A percentile compares a stretch with the other conserved stretches of the same genome.
Evolutionary conservation across 202 grass and related monocot species (phyloP).

Genomic region (Elaeis oleifera): DNA sequence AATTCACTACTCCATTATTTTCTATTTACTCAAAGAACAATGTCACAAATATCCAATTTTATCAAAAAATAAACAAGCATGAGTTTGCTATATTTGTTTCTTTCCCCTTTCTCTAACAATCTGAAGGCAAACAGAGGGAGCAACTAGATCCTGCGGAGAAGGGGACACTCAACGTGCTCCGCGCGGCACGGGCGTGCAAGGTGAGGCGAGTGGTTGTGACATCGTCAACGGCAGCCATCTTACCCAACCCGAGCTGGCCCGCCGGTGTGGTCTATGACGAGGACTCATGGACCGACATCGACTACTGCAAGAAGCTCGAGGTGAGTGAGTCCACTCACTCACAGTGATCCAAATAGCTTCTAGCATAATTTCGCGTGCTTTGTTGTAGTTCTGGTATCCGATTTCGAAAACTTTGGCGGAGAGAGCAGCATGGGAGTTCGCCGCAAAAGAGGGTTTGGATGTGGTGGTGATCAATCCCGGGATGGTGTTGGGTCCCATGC

Average conservation of each 20-base stretch:
- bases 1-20: background rate
- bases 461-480: constrained; percentile 43
- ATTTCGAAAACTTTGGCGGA: constrained; percentile 54
- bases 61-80: no score
- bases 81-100: no score
- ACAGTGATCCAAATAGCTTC: no score
- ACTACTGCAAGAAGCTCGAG: background rate
- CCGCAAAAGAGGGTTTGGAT: constrained; percentile 25
- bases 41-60: no score
- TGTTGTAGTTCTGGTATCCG: constrained; percentile 38
- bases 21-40: no score
- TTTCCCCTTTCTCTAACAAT: background rate
- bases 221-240: constrained; percentile 57
- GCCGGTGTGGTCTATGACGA: constrained; percentile 53
- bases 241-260: constrained; percentile 64
- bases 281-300: constrained; percentile 80
- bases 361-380: background rate
- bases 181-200: background rate
- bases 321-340: no score
- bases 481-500: constrained; percentile 20
- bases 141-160: background rate
- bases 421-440: constrained; percentile 48
- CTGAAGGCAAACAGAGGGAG: background rate
- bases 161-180: no score
- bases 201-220: constrained; percentile 67